Evolutionary conservation across 2,329 filamentous ascomycete genomes (phyloP), one percentile per base, ranked within the genome.

Genomic region (Pseudofabraea citricarpa): DNA sequence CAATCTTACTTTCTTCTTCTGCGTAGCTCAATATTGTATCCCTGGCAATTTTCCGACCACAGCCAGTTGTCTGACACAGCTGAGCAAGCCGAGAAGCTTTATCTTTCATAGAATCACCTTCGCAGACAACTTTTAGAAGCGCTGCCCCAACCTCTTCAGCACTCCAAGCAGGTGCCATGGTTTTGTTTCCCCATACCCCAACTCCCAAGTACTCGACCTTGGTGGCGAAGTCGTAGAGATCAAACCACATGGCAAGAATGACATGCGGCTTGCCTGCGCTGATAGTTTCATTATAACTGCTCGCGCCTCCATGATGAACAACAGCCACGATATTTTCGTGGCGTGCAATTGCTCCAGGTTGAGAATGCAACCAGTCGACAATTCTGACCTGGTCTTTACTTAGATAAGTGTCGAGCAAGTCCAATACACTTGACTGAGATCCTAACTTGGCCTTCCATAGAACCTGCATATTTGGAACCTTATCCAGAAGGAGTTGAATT

Each of bases 231-330:
- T 68, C 66, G 43, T 69, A 72, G 1, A 63, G 56, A 39, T 72
- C 69, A 1, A 63, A 54, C 70, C 70, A 71, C 0, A 64, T 42
- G 0, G 70, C 68, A 2, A 73, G 56, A 10, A 72, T 47, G 5
- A 72, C 48, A 18, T 72, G 69, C 3, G 69, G 62, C 6, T 68
- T 56, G 4, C 68, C 68, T 8, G 62, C 56, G 4, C 68, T 54
- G 43, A 68, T 53, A 5, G 64, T 64, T 49, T 73, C 70, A 22
- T 68, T 60, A 44, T 62, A 72, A 29, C 53, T 58, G 41, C 59
- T 63, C 1, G 63, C 52, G 3, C 63, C 64, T 4, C 64, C 64
- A 35, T 67, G 64, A 27, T 65, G 59, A 1, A 66, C 60, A 1
- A 49, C 58, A 4, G 49, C 44, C 3, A 56, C 47, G 7, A 66